Evolutionary conservation across 176 grass and related monocot genomes (phyloP), one percentile per base, ranked within the genome.

Genomic region (Triticum urartu): DNA sequence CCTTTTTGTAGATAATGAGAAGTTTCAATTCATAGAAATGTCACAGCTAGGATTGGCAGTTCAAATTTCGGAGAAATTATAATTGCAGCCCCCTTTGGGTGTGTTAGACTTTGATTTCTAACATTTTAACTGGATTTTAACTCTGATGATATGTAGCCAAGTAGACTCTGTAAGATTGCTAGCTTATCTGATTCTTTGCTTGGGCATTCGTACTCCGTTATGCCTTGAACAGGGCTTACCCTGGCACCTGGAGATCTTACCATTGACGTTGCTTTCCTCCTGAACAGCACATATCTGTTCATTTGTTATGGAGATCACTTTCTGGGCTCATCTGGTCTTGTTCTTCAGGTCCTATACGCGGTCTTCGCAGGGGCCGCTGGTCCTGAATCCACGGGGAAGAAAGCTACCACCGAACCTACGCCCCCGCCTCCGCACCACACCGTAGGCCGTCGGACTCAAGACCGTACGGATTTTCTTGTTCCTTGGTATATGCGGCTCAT

Each of bases 341-440:
- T 63, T 72, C 64, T 64, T 85, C 62, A 77, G 85, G 68, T 81
- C 56, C 50, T 83, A 50, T 35, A 33, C 64, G 65, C 66, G 25
- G 75, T 78, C 83, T 68, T 67, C 11, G 74, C 85, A 80, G 81
- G 30, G 52, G 20, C 69, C 40, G 64, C 71, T 79, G 72, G 90
- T 88, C 90, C 86, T 78, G 52, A 66, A 88, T 85, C 70, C 69
- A 76, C 17, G 81, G 69, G 69, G 58, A 84, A 85, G 89, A 91
- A 88, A 88, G 76, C 81, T 85, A 85, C 81, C 63, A 34, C 77
- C 64, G 71, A 71, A 71, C 52, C 89, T 88, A 85, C 81, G 42
- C 77, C 8, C 35, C 34, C 1, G 25, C 69, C 5, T 25, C 45
- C 1, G 54, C 42, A 74, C 58, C 6, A 61, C 62, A 77, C 64